Conservation (phyloP, 805 yeast genomes). For the Suhomyces prunicola region DNA sequence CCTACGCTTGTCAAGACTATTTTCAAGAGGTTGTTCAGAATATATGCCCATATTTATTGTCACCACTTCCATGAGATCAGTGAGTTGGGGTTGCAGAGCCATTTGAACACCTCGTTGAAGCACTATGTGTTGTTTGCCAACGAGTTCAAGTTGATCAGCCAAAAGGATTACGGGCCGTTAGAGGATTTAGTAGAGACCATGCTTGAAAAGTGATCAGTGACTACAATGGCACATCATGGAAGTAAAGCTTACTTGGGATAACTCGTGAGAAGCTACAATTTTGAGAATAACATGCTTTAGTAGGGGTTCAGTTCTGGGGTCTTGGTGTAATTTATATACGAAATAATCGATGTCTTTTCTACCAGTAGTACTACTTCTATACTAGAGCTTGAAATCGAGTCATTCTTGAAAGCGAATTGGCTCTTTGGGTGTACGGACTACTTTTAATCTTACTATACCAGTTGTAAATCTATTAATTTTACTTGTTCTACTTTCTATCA, state of each 20-base stretch:
- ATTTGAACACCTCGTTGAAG: slow-evolving; percentile 88
- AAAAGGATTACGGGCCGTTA: slow-evolving; percentile 88
- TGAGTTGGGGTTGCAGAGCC: slow-evolving; percentile 88
- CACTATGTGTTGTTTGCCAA: slow-evolving; percentile 86
- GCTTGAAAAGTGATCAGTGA: slow-evolving; percentile 36
- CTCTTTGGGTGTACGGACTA: too few relatives aligned
- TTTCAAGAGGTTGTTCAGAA: slow-evolving; percentile 85
- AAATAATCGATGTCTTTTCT: neutral
- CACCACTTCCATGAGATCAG: slow-evolving; percentile 96
- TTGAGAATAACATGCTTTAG: too few relatives aligned
- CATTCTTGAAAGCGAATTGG: too few relatives aligned
- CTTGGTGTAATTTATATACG: neutral
- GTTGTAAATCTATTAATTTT: too few relatives aligned
- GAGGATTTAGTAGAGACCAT: slow-evolving; percentile 75
- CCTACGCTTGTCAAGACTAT: slow-evolving; percentile 77
- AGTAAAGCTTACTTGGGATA: neutral
- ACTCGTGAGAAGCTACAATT: too few relatives aligned
- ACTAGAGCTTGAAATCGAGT: too few relatives aligned
- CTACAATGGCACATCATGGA: too few relatives aligned
- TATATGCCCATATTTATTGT: slow-evolving; percentile 96
- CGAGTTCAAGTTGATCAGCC: slow-evolving; percentile 74
- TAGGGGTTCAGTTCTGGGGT: neutral
- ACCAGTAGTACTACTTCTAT: too few relatives aligned
- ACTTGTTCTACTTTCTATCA: too few relatives aligned
- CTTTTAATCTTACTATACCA: too few relatives aligned